These are phyloP conservation scores for Corchorus olitorius DNA, from an alignment of 345 rosid genomes.

Conservation along the genomic window DNA sequence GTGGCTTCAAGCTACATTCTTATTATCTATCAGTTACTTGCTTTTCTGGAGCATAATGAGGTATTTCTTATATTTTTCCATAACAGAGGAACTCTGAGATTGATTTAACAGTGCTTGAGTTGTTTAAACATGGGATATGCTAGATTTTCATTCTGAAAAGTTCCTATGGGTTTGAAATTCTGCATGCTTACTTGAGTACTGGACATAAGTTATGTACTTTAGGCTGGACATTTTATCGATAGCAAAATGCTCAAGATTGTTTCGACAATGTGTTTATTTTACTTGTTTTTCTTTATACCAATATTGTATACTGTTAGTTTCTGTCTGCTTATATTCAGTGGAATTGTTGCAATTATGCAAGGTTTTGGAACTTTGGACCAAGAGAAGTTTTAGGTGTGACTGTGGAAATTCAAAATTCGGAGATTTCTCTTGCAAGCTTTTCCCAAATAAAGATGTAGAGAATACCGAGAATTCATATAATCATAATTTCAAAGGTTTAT, in stretches of 20 bases:
- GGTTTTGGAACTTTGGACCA: constrained; percentile 94
- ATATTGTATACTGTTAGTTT: neutral
- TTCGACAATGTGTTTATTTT: neutral
- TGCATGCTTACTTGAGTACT: neutral
- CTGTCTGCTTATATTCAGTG: neutral
- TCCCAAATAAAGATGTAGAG: constrained; percentile 68
- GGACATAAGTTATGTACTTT: neutral
- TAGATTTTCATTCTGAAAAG: neutral
- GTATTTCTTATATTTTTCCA: neutral
- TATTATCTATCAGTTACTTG: neutral
- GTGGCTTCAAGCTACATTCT: neutral
- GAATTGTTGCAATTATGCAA: constrained; percentile 3
- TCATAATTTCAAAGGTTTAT: constrained; percentile 89
- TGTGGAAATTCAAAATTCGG: constrained; percentile 96
- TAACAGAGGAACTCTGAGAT: neutral
- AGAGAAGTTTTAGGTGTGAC: constrained; percentile 87
- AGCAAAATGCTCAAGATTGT: neutral
- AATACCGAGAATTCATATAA: constrained; percentile 79
- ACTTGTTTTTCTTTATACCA: neutral
- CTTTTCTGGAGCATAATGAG: neutral
- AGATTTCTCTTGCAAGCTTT: constrained; percentile 78
- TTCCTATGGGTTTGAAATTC: neutral
- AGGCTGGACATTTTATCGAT: neutral
- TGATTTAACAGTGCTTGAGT: neutral
- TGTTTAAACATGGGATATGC: neutral